Evolutionary conservation across 2,329 filamentous ascomycete genomes (phyloP).

Genomic region (Nemania abortiva): DNA sequence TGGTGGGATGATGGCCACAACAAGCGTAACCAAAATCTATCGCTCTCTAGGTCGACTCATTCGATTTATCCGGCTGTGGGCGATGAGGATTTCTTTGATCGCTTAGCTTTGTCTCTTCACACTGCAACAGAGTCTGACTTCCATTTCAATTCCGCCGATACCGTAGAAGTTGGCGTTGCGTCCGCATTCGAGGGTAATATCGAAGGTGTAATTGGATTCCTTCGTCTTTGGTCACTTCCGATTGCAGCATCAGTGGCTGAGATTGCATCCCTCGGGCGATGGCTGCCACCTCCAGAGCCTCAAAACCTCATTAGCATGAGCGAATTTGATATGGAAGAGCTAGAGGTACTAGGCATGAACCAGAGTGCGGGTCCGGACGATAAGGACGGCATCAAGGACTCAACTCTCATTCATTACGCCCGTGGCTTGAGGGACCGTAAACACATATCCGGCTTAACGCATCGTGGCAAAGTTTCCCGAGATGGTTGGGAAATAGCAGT

Average conservation of each 20-base stretch:
- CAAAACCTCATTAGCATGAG: conserved; percentile 68
- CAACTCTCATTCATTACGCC: conserved; percentile 82
- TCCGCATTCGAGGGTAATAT: conserved; percentile 86
- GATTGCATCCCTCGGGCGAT: conserved; percentile 83
- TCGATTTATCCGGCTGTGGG: conserved; percentile 58
- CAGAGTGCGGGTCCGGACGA: conserved; percentile 67
- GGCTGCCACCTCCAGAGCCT: conserved; percentile 75
- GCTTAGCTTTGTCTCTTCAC: conserved; percentile 78
- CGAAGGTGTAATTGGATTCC: conserved; percentile 78
- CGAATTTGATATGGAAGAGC: conserved; percentile 83
- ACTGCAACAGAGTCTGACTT: conserved; percentile 77
- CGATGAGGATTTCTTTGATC: conserved; percentile 78
- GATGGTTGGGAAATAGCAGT: conserved; percentile 94
- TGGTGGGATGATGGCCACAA: conserved; percentile 89
- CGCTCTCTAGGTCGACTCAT: conserved; percentile 56
- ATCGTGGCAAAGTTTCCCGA: conserved; percentile 54
- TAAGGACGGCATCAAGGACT: conserved; percentile 78
- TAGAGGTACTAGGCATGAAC: conserved; percentile 82
- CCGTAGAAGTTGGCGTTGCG: conserved; percentile 83
- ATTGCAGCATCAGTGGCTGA: conserved; percentile 84
- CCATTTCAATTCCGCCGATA: conserved; percentile 79
- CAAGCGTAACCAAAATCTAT: conserved; percentile 53
- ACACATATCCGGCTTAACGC: conserved; percentile 56
- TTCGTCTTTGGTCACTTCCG: conserved; percentile 84
- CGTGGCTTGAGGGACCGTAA: conserved; percentile 71